Percentiles rank a stretch among this genome's conserved stretches.
phyloP scores from a whole-genome alignment of 495 filamentous ascomycete species.

The Trypethelium eluteriae region DNA sequence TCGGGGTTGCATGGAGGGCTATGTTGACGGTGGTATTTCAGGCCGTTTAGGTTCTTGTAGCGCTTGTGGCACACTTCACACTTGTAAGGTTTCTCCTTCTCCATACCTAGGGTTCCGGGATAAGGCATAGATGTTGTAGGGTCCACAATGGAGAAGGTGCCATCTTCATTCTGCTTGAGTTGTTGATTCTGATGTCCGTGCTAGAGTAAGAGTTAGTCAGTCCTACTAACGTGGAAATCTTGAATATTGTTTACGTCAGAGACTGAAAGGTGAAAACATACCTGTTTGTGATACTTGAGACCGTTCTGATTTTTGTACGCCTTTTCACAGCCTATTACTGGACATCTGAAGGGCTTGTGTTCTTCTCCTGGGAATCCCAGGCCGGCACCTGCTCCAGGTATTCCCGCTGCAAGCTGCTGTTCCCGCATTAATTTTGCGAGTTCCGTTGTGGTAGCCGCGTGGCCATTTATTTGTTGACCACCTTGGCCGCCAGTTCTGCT shows the following conservation, averaged over 20 bases:
- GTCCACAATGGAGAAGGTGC: conserved; percentile 96
- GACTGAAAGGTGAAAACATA: conserved; percentile 36
- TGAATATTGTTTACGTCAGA: conserved; percentile 3
- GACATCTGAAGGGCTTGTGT: conserved; percentile 93
- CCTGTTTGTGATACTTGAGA: conserved; percentile 76
- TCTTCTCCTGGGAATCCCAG: conserved; percentile 44
- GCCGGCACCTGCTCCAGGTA: conserved; percentile 28
- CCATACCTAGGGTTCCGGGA: conserved; percentile 94
- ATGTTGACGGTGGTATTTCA: conserved; percentile 40
- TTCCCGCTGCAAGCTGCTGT: conserved; percentile 62
- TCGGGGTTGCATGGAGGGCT: conserved; percentile 38
- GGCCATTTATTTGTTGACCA: conserved; percentile 59
- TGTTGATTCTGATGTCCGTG: conserved; percentile 96
- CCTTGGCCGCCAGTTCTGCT: conserved; percentile 69
- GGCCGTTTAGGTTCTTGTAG: conserved; percentile 91
- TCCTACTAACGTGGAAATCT: too few relatives aligned
- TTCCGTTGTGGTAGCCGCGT: conserved; percentile 67
- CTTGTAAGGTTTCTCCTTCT: conserved; percentile 98
- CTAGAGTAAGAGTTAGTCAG: conserved; percentile 31
- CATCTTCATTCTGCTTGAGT: conserved; percentile 88
- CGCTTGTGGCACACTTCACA: conserved; percentile 95
- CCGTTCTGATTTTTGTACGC: conserved; percentile 99
- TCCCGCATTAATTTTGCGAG: conserved; percentile 61
- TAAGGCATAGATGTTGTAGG: conserved; percentile 90
- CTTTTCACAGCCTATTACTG: conserved; percentile 97